Evolutionary conservation across 2,329 filamentous ascomycete species (phyloP), one percentile per base, ranked within the genome.

Genomic region (Fusarium brevicatenulatum): DNA sequence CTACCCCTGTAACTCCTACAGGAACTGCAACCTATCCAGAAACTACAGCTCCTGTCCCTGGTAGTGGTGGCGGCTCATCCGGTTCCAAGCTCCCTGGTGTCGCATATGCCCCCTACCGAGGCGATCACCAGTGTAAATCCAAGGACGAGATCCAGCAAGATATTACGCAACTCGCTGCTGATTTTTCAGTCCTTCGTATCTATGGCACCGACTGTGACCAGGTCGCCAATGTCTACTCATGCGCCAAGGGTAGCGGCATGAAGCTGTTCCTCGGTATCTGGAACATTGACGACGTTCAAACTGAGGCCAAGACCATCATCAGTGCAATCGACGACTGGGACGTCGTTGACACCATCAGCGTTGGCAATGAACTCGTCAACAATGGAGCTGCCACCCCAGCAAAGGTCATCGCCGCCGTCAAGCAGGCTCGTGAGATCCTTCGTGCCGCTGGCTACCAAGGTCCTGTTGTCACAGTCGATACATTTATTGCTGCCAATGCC

Each of bases 121-220:
- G 79, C 18, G 85, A 88, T 66, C 85, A 88, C 36, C 82, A 82
- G 63, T 97, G 94, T 87, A 96, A 95, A 81, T 84, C 87, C 10
- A 83, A 86, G 59, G 82, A 84, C 3, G 84, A 93, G 74, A 86
- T 97, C 57, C 84, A 88, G 67, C 79, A 82, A 25, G 94, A 97
- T 77, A 89, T 96, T 74, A 82, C 83, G 21, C 82, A 82, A 57
- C 84, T 90, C 34, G 84, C 83, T 19, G 79, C 82, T 28, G 80
- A 82, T 19, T 95, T 92, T 81, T 85, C 86, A 23, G 81, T 91
- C 40, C 84, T 97, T 61, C 92, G 95, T 56, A 88, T 93, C 78
- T 97, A 97, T 79, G 94, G 94, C 58, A 90, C 90, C 64, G 93
- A 95, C 81, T 97, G 94, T 81, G 84, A 93, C 77, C 92, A 95